These are phyloP conservation scores for Trichoderma parareesei DNA, from an alignment of 495 filamentous ascomycete genomes.

Conservation along the genomic window DNA sequence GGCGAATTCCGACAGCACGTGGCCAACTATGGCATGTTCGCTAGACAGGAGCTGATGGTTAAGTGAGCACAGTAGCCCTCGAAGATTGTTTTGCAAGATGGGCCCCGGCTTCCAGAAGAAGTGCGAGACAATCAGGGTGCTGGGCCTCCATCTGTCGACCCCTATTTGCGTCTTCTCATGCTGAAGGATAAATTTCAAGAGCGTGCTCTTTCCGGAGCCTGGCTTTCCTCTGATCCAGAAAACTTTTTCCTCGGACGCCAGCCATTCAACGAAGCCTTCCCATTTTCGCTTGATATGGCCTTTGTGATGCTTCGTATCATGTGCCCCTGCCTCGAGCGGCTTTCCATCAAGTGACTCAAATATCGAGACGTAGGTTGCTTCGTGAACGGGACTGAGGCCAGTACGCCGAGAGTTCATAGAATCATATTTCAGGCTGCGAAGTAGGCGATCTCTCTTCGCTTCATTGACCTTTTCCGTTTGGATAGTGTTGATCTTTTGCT, in stretches of 20 bases:
- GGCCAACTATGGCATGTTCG: no score
- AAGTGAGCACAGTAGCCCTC: not conserved
- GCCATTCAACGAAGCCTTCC: not conserved
- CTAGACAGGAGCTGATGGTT: not conserved
- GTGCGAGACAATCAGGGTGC: not conserved
- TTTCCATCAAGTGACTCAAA: not conserved
- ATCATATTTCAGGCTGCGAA: not conserved
- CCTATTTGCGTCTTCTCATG: not conserved
- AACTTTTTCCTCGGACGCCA: not conserved
- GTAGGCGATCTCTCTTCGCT: not conserved
- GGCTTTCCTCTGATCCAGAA: not conserved
- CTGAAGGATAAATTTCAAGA: not conserved
- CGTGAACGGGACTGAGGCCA: not conserved
- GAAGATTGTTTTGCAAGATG: not conserved
- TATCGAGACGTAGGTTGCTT: not conserved
- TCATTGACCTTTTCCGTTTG: not conserved
- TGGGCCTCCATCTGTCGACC: not conserved
- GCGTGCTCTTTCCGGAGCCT: not conserved
- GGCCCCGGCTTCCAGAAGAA: not conserved
- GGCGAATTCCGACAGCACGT: no score
- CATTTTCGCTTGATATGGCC: no score
- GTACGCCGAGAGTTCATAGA: not conserved
- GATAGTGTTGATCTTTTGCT: not conserved
- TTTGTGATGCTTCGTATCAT: no score
- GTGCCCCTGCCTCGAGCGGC: no score